Evolutionary conservation across 345 rosid species (phyloP), one percentile per base, ranked within the genome.

Genomic region (Salix koriyanagi): DNA sequence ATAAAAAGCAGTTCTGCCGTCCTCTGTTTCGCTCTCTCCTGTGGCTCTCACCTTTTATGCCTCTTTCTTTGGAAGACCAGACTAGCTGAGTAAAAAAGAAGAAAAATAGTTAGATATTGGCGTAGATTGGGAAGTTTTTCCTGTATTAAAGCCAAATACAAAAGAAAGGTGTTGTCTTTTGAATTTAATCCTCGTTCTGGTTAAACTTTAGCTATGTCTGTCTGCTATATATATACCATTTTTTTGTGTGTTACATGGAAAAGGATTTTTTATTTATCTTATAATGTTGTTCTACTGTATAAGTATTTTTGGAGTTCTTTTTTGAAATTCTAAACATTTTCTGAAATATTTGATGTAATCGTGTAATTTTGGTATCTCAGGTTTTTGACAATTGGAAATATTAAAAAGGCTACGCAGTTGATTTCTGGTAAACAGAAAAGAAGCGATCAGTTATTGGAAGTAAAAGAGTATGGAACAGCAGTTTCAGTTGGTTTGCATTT

Each of bases 341-440:
- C 41, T 15, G 65, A 50, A 52, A 26, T 37, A 1, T 30, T 19
- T 39, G 11, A 58, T 58, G 7, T 26, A 52, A 21, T 58, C 41
- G 46, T 41, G 14, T 60, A 15, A 56, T 26, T 81, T 54, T 77
- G 72, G 67, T 70, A 71, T 69, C 88, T 89, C 90, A 96, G 99
- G 60, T 75, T 86, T 86, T 75, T 96, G 85, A 79, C 76, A 19
- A 67, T 83, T 78, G 84, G 80, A 68, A 83, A 78, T 48, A 48
- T 90, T 79, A 84, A 79, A 74, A 86, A 84, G 82, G 79, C 61
- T 75, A 80, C 48, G 3, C 65, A 66, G 44, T 85, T 86, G 19
- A 46, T 89, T 26, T 21, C 82, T 72, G 60, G 79, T 28, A 82
- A 72, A 32, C 86, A 73, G 64, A 82, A 75, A 30, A 77, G 69